A percentile compares a stretch with the other conserved stretches of the same genome.
phyloP scores from a whole-genome alignment of 495 filamentous ascomycete genomes.

The Sphaerosporella brunnea region DNA sequence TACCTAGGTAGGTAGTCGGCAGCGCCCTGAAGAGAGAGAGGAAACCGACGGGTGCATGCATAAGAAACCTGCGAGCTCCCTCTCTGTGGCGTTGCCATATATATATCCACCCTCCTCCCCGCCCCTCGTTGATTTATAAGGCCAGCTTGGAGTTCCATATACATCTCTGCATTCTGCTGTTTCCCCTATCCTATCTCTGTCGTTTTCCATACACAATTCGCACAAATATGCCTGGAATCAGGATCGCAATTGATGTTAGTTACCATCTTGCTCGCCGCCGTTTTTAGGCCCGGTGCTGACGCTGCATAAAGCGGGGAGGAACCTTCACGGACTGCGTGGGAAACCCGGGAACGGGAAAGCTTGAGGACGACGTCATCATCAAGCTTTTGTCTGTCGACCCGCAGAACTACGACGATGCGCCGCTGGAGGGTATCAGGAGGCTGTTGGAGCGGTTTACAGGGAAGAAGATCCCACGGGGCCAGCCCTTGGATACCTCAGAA shows the following conservation, averaged over 20 bases:
- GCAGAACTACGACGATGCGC: slow-evolving; percentile 72
- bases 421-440: slow-evolving; percentile 78
- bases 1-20: too few relatives aligned
- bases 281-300: not conserved
- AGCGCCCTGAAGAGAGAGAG: too few relatives aligned
- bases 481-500: slow-evolving; percentile 62
- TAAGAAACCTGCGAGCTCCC: too few relatives aligned
- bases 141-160: too few relatives aligned
- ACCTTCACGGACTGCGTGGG: slow-evolving; percentile 59
- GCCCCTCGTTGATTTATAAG: too few relatives aligned
- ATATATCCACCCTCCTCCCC: too few relatives aligned
- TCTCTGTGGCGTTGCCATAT: too few relatives aligned
- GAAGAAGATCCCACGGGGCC: slow-evolving; percentile 57
- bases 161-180: not conserved
- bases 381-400: slow-evolving; percentile 86
- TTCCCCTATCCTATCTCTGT: not conserved
- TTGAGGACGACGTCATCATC: slow-evolving; percentile 57
- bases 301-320: slow-evolving; percentile 37
- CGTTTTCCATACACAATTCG: too few relatives aligned
- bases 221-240: slow-evolving; percentile 18
- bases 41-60: too few relatives aligned
- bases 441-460: slow-evolving; percentile 67
- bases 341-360: slow-evolving; percentile 38
- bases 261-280: not conserved
- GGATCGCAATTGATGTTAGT: slow-evolving; percentile 26